Conservation (phyloP, 805 yeast genomes). For the Starmerella stigmatis region DNA sequence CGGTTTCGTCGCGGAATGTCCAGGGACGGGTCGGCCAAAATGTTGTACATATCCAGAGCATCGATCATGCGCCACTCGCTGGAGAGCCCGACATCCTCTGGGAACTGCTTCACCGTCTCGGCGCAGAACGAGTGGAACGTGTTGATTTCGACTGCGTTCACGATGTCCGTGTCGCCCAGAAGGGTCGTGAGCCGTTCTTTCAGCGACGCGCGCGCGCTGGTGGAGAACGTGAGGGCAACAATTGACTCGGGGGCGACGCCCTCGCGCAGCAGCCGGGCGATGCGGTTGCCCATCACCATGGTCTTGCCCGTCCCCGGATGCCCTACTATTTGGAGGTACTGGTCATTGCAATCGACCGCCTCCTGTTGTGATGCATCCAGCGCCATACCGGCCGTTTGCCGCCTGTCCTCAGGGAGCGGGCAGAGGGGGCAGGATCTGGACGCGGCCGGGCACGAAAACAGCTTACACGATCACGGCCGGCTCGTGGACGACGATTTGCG, state of each 20-base stretch:
- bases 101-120: conserved; percentile 50
- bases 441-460: neutral
- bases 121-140: conserved; percentile 61
- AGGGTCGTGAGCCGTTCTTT: conserved; percentile 40
- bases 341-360: conserved; percentile 37
- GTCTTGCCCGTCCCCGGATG: conserved; percentile 75
- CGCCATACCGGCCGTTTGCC: neutral
- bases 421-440: too few species aligned
- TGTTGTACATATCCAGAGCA: conserved; percentile 44
- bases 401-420: too few species aligned
- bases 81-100: conserved; percentile 12
- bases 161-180: conserved; percentile 6
- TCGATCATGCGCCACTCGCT: conserved; percentile 52
- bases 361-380: conserved; percentile 36
- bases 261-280: conserved; percentile 53
- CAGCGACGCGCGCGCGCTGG: conserved; percentile 84
- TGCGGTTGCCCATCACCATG: conserved; percentile 66
- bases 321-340: conserved; percentile 46
- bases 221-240: conserved; percentile 85
- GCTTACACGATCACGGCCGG: conserved; percentile 6
- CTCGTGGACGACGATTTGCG: too few species aligned
- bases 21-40: conserved; percentile 5
- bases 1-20: neutral
- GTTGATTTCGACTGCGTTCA: conserved; percentile 47
- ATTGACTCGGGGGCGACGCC: conserved; percentile 50